Evolutionary conservation across 176 grass and related monocot genomes (phyloP).

Genomic region (Typha latifolia): DNA sequence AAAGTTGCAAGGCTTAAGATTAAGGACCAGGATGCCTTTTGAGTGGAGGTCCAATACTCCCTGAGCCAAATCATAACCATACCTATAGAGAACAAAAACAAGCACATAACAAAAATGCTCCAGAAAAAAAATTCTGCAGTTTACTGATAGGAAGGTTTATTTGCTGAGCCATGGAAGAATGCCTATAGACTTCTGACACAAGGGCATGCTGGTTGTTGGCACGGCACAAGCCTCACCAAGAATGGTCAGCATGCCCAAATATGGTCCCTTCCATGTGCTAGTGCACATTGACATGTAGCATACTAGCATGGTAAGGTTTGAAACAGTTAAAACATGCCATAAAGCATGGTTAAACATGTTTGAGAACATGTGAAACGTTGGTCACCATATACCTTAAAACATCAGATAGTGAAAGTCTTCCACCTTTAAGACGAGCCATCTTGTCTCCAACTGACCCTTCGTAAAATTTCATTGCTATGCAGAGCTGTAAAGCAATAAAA

Average conservation of each 20-base stretch:
- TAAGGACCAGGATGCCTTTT: constrained; percentile 65
- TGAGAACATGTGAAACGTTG: not conserved
- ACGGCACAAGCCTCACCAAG: not conserved
- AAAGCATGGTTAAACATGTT: too few relatives aligned
- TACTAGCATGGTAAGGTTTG: not conserved
- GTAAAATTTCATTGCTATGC: constrained; percentile 92
- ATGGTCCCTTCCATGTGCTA: not conserved
- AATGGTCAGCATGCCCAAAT: not conserved
- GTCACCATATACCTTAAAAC: constrained; percentile 50
- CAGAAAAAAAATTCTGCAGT: not conserved
- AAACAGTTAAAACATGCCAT: not conserved
- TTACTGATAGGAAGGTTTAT: not conserved
- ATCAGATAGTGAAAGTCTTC: constrained; percentile 73
- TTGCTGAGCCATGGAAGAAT: not conserved
- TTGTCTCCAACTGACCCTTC: constrained; percentile 92
- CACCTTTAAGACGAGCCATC: constrained; percentile 79
- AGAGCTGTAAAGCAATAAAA: constrained; percentile 42
- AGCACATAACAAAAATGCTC: not conserved
- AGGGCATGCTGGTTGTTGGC: not conserved
- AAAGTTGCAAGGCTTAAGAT: constrained; percentile 88
- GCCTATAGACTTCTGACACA: not conserved
- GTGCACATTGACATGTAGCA: not conserved
- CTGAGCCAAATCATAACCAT: constrained; percentile 68
- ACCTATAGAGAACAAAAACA: constrained; percentile 35
- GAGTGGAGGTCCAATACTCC: constrained; percentile 67